phyloP scores from a whole-genome alignment of 192 early-diverging fungal species.

The Backusella liffmaniae region DNA sequence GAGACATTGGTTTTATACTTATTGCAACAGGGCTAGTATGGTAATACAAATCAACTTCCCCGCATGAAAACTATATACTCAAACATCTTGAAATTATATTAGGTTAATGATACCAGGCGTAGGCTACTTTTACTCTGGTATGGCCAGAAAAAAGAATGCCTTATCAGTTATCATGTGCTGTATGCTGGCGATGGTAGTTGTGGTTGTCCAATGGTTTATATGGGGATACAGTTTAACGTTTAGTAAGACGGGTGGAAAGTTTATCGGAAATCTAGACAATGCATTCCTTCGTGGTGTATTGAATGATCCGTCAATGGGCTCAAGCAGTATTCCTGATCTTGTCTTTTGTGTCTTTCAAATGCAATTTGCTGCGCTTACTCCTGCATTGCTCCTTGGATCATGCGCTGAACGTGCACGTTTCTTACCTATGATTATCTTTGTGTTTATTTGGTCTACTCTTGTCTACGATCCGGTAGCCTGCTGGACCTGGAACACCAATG shows the following conservation, averaged over 20 bases:
- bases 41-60: neutral
- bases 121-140: constrained; percentile 95
- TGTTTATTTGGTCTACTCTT: constrained; percentile 91
- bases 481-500: constrained; percentile 89
- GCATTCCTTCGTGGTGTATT: constrained; percentile 65
- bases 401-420: constrained; percentile 88
- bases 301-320: constrained; percentile 51
- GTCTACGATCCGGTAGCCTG: constrained; percentile 95
- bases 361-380: constrained; percentile 91
- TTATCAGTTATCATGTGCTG: constrained; percentile 87
- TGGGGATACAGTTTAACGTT: constrained; percentile 93
- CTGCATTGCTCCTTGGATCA: constrained; percentile 73
- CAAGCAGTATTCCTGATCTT: constrained; percentile 67
- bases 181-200: constrained; percentile 79
- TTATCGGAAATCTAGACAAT: constrained; percentile 84
- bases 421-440: constrained; percentile 83
- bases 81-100: neutral
- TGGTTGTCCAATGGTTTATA: constrained; percentile 87
- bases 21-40: constrained; percentile 78
- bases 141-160: constrained; percentile 90
- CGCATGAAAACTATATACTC: neutral
- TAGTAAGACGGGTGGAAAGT: constrained; percentile 63
- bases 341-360: constrained; percentile 83
- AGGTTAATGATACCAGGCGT: constrained; percentile 91
- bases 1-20: constrained; percentile 73